Evolutionary conservation across 495 filamentous ascomycete species (phyloP).

Genomic region (Xylaria bambusicola): DNA sequence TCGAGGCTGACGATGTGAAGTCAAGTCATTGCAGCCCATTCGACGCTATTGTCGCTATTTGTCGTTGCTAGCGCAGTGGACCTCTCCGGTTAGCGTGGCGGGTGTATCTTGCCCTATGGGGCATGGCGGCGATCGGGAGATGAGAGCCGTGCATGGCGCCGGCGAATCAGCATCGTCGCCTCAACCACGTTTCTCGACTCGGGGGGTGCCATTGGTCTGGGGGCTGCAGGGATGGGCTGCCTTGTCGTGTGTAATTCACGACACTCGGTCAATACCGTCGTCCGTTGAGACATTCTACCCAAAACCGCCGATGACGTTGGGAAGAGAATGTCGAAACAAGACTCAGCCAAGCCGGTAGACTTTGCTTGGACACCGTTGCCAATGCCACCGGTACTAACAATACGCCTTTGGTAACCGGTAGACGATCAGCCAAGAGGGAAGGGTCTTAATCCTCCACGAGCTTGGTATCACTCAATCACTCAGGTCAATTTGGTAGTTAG

Average conservation of each 20-base stretch:
- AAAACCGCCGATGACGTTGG: not conserved
- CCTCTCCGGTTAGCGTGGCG: too few species aligned
- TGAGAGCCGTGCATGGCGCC: slow-evolving; percentile 8
- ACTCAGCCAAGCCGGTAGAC: slow-evolving; percentile 27
- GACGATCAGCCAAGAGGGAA: slow-evolving; percentile 1
- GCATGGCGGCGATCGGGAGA: not conserved
- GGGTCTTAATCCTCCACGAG: not conserved
- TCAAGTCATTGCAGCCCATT: too few species aligned
- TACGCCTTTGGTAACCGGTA: slow-evolving; percentile 1
- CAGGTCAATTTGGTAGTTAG: too few species aligned
- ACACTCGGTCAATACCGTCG: too few species aligned
- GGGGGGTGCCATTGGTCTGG: slow-evolving; percentile 23
- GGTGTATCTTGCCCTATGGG: not conserved
- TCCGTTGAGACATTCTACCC: not conserved
- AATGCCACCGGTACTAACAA: too few species aligned
- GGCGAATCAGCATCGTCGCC: slow-evolving; percentile 33
- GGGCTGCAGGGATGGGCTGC: not conserved
- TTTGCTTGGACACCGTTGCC: slow-evolving; percentile 11
- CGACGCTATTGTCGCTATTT: too few species aligned
- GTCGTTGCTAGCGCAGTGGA: too few species aligned
- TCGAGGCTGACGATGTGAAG: too few species aligned
- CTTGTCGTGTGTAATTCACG: too few species aligned
- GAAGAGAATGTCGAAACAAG: slow-evolving; percentile 19
- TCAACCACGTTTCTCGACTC: slow-evolving; percentile 29
- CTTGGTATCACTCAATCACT: not conserved